Percentiles rank a stretch among this genome's conserved stretches.
Conservation (phyloP, 345 rosid species). For the Brassica incana region DNA sequence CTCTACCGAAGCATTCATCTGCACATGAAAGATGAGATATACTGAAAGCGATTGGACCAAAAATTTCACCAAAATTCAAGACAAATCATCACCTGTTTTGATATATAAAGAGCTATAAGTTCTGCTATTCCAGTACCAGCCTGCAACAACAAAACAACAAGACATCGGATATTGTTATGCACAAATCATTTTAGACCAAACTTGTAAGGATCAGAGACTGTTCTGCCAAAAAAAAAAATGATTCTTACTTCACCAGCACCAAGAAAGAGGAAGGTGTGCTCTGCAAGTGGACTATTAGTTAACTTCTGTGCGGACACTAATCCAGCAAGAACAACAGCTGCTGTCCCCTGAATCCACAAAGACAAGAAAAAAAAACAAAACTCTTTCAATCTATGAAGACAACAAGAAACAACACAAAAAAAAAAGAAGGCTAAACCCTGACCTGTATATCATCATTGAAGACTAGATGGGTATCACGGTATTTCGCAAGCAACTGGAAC, state of each 20-base stretch:
- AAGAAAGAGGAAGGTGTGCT: constrained; percentile 84
- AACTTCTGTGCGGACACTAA: constrained; percentile 76
- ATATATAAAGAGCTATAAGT: constrained; percentile 88
- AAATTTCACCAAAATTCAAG: not conserved
- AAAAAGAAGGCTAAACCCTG: not conserved
- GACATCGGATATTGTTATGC: not conserved
- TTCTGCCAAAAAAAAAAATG: not conserved
- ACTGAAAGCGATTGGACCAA: not conserved
- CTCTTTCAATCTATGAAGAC: not conserved
- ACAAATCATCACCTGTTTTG: constrained; percentile 65
- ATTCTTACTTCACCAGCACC: constrained; percentile 93
- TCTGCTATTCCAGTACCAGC: constrained; percentile 99
- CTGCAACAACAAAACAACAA: constrained; percentile 44
- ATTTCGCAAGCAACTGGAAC: constrained; percentile 73
- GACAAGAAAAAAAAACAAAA: not conserved
- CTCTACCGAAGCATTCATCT: constrained; percentile 72
- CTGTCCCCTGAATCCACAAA: constrained; percentile 69
- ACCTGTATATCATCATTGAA: constrained; percentile 98
- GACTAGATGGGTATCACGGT: constrained; percentile 78
- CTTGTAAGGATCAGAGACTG: not conserved
- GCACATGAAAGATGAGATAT: constrained; percentile 23
- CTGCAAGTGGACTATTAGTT: constrained; percentile 63
- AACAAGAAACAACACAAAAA: not conserved
- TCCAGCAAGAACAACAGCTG: constrained; percentile 91
- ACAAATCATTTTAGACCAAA: not conserved